phyloP scores from a whole-genome alignment of 1,284 basidiomycete genomes.

The Ceratobasidium papillatum region DNA sequence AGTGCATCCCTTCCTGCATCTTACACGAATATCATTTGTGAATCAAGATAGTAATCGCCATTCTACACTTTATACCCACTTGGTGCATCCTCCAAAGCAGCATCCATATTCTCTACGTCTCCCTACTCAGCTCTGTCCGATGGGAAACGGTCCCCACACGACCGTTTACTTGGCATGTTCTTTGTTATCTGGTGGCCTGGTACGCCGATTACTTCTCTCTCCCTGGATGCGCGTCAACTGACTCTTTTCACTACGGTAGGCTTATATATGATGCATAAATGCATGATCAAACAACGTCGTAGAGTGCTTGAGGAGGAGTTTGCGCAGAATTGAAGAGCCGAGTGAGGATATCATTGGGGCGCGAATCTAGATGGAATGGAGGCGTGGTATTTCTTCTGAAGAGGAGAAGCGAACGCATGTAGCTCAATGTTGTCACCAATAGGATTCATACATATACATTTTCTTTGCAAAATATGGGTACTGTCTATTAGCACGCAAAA shows the following conservation, averaged over 20 bases:
- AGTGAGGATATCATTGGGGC: neutral
- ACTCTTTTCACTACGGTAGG: slow-evolving; percentile 57
- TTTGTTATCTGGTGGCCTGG: slow-evolving; percentile 93
- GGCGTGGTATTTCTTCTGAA: neutral
- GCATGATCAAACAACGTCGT: slow-evolving; percentile 87
- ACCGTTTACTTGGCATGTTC: slow-evolving; percentile 66
- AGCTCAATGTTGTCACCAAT: too few species aligned
- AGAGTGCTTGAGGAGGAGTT: slow-evolving; percentile 67
- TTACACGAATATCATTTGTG: slow-evolving; percentile 43
- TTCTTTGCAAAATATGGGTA: too few species aligned
- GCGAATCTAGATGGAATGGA: neutral
- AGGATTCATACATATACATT: too few species aligned
- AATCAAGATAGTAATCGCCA: slow-evolving; percentile 84
- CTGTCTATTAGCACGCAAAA: too few species aligned
- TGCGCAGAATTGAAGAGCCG: slow-evolving; percentile 10
- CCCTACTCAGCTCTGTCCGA: slow-evolving; percentile 59
- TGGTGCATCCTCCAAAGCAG: slow-evolving; percentile 90
- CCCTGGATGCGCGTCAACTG: slow-evolving; percentile 42
- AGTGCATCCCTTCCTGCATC: slow-evolving; percentile 34
- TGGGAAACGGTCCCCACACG: slow-evolving; percentile 54
- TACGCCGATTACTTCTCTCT: slow-evolving; percentile 54
- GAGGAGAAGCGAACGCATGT: neutral
- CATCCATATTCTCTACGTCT: slow-evolving; percentile 82
- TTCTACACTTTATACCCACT: slow-evolving; percentile 92
- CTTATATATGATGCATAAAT: slow-evolving; percentile 85